Evolutionary conservation across 1,284 basidiomycete genomes (phyloP), one percentile per base, ranked within the genome.

Genomic region (Fomitopsis schrenkii): DNA sequence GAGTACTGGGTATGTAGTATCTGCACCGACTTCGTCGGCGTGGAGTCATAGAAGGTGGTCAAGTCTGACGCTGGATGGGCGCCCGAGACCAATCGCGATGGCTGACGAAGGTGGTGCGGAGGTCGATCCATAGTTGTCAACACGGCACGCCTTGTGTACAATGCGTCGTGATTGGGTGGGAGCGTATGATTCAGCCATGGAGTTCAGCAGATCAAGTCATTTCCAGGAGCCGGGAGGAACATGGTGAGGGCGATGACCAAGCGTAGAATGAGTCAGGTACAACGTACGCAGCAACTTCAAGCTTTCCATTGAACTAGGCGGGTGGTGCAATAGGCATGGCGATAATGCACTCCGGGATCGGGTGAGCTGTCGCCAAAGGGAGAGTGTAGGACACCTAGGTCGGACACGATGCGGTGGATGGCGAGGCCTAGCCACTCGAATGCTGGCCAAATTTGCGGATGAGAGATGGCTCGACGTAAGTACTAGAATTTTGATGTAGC

Each of bases 131-230:
- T 26, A 38, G 52, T 50, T 15, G 48, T 17, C 48, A 50, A 22
- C 17, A 14, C 36, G 30, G 52, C 33, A 12, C 8, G 48, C 17
- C 42, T 45, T 45, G 42, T 64, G 71, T 40, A 14, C 38, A 15
- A 26, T 22, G 7, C 12, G 10, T n/a, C 26, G 48, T 50, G 48
- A 50, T 50, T 30, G 48, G 28, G 48, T 50, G 48, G 28, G 48
- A 50, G 48, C 17, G 48, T 35, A 22, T 50, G 48, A 50, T 50
- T 50, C 48, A 50, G 48, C 48, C 48, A 50, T n/a, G 26, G 48
- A 22, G 48, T 48, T 48, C 26, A 48, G 46, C 28, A 48, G 46
- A 30, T 22, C 46, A 19, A 48, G 46, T 48, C 46, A 48, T 48
- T 48, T 48, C 46, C 46, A 48, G 46, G 46, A 15, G 46, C 46